Base-by-base conservation (phyloP, 192 early-diverging fungal species). In the Spizellomyces sp. region DNA sequence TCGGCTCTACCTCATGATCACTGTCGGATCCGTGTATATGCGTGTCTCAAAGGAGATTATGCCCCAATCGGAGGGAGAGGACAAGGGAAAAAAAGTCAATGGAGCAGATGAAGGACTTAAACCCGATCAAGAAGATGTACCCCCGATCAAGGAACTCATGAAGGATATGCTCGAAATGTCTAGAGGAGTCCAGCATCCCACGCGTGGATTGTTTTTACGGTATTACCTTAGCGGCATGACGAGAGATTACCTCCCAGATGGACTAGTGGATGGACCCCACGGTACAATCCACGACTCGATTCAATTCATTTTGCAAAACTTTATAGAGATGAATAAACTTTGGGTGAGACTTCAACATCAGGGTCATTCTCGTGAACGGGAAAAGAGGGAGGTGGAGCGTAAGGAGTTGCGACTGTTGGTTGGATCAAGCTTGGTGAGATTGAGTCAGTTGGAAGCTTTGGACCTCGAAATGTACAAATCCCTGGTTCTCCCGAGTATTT, bases 251-350 rank as follows among this genome's bases (percentile, higher is more conserved):
- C 86, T 99, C 63, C 98, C 98, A 0, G 85, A 93, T 52, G 91
- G 90, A 15, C 61, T 72, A 19, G 45, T 76, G 5, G 78, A 87
- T 45, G 79, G 83, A 19, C 85, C 90, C 5, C 90, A 91, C 71
- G 96, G 95, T 63, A 93, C 90, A 63, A 84, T 98, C 58, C 78
- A 89, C 63, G 96, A 98, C 77, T 94, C 96, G 5, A 96, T 97
- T 69, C 88, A 93, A 48, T 99, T 99, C 73, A 96, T 94, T 67
- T 79, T 99, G 46, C 95, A 92, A 54, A 98, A 99, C 74, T 98
- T 98, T 83, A 93, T 95, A 45, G 98, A 99, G 83, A 99, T 97
- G 96, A 99, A 99, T 83, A 99, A 99, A 83, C 86, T 99, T 15
- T 99, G 98, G 98, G 98, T 99, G 9, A 92, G 98, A 1, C 77